Base-by-base conservation (phyloP, 1,284 basidiomycete species). In the Trichosporon sp. region DNA sequence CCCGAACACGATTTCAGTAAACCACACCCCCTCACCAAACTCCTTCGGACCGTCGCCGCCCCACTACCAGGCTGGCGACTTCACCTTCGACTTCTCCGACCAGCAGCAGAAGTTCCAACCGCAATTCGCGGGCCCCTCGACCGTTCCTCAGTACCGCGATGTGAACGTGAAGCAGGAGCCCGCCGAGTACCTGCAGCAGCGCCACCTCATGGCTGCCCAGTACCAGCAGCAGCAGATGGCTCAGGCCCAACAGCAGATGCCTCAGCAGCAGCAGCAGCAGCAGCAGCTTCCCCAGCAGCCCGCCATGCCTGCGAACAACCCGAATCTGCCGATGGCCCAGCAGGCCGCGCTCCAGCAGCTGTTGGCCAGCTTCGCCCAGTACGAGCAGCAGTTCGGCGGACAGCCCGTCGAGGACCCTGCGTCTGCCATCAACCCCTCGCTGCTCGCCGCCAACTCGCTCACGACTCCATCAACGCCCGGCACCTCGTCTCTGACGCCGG, bases 11-110 rank as follows among this genome's bases (percentile, higher is more conserved):
- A 76, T 76, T 27, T 80, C 80, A 1, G 76, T 77, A 42, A 80
- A 81, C 65, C 74, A 76, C 68, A 82, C 80, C 1, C 80, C 80
- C 7, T 81, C 79, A 7, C 80, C 80, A 15, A 68, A 70, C n/a
- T 53, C 69, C 25, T 66, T 44, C 8, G 65, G 42, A 3, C 76
- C 64, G 47, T 74, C 65, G 34, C 75, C 65, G 62, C 70, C 53
- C n/a, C 69, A 38, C 15, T 77, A 71, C 70, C 70, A 76, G 62
- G 69, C 71, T 62, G 56, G 70, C 63, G 75, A 75, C n/a, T 76
- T 77, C 65, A 68, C 72, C 0, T 74, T 75, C 53, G 73, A 76
- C 60, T 77, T 76, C 27, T 67, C 66, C 18, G 74, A 74, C 18
- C 75, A 77, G 70, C 73, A 75, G 68, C 62, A 74, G 56, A 60